Evolutionary conservation across 306 rosid genomes (phyloP).

Genomic region (Rubus idaeus): DNA sequence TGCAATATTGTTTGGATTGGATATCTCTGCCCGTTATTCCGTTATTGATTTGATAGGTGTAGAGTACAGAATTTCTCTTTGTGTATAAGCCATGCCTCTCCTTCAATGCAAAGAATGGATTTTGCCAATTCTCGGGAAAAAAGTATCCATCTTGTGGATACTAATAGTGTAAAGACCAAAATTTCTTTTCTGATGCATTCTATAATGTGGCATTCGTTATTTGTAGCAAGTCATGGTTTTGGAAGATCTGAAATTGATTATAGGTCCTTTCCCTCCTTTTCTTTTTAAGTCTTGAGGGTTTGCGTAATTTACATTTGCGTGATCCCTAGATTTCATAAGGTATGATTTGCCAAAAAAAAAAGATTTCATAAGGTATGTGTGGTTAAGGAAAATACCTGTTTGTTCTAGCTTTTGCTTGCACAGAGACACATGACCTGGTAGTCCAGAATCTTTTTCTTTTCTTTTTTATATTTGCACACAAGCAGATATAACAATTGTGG

Average conservation of each 20-base stretch:
- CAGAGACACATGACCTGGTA: background rate
- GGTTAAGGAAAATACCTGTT: background rate
- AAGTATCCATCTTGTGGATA: background rate
- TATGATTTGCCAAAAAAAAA: no score
- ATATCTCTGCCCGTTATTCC: background rate
- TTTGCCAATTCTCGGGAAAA: background rate
- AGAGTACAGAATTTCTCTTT: no score
- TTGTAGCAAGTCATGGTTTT: background rate
- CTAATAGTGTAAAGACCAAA: background rate
- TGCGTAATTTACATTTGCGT: background rate
- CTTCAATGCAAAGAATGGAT: background rate
- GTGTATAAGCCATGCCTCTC: no score
- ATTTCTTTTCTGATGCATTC: background rate
- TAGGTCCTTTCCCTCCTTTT: background rate
- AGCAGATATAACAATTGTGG: background rate
- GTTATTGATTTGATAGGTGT: no score
- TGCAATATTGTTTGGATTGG: background rate
- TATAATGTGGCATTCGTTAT: background rate
- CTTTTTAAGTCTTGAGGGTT: background rate
- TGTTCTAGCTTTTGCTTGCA: background rate
- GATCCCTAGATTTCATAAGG: background rate
- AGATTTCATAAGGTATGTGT: background rate
- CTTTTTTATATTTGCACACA: background rate
- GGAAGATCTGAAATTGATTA: background rate
- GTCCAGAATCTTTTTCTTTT: background rate